Conservation (phyloP, 768 basidiomycete genomes). For the Xerocomellus intermedius region DNA sequence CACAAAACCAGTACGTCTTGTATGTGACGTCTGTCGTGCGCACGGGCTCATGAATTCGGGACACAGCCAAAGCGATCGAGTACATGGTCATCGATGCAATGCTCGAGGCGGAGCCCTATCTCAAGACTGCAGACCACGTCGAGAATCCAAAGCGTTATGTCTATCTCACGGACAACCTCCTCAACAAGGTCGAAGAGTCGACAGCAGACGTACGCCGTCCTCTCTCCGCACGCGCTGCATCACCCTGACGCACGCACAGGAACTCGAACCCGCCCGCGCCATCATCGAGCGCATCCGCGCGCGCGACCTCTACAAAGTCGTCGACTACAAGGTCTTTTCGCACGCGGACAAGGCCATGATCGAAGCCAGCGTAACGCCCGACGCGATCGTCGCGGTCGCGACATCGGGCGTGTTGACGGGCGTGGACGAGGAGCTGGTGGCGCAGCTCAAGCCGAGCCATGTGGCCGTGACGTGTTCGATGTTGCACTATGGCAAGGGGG, state of each 20-base stretch:
- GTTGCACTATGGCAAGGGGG: constrained; percentile 80
- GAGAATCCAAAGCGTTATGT: constrained; percentile 59
- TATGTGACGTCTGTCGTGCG: not conserved
- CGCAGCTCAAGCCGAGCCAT: constrained; percentile 43
- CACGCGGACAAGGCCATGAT: constrained; percentile 31
- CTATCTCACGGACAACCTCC: constrained; percentile 67
- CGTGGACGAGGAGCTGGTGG: constrained; percentile 29
- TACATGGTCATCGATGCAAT: constrained; percentile 84
- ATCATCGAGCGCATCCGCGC: constrained; percentile 61
- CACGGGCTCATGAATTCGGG: not conserved
- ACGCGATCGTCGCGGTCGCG: constrained; percentile 45
- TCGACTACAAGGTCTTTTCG: constrained; percentile 60
- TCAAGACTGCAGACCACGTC: constrained; percentile 59
- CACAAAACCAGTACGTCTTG: constrained; percentile 57
- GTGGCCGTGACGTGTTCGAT: constrained; percentile 61
- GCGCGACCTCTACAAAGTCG: constrained; percentile 67
- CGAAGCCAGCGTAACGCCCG: constrained; percentile 34
- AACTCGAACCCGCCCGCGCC: constrained; percentile 52
- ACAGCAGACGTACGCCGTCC: constrained; percentile 27
- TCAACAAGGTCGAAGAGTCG: constrained; percentile 56
- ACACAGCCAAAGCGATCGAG: constrained; percentile 70
- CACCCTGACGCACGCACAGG: constrained; percentile 37
- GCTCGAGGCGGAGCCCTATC: constrained; percentile 59
- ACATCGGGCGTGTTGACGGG: constrained; percentile 26
- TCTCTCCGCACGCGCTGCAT: too few species aligned